Base-by-base conservation (phyloP, 2,329 filamentous ascomycete species). In the Neonectria ditissima region DNA sequence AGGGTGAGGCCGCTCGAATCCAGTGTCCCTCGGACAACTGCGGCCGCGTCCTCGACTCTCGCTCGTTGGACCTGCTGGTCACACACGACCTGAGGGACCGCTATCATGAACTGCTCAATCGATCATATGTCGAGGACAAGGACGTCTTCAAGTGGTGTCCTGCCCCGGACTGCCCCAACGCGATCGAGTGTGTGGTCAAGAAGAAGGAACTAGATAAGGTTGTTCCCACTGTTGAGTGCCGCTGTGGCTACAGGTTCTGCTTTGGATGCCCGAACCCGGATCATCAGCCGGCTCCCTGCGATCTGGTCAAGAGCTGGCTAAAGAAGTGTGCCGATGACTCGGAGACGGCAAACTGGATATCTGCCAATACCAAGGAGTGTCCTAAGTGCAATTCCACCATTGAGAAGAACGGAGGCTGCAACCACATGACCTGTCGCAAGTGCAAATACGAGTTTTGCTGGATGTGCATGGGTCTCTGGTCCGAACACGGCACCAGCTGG, bases 401-500 rank as follows among this genome's bases (percentile, higher is more conserved):
- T 47, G 96, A 99, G 81, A 99, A 99, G 87, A 99, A 99, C 70
- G 94, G 94, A 55, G 94, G 94, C 4, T 97, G 94, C 82, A 97
- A 97, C 81, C 94, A 97, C 79, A 97, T 97, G 94, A 97, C 94
- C 0, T 97, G 94, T 77, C 86, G 94, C 60, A 97, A 97, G 79
- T 97, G 94, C 82, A 93, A 94, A 75, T 91, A 97, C 75, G 94
- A 97, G 75, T 97, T 99, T 75, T 99, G 96, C 81, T 99, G 96
- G 96, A 98, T 99, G 92, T 99, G 96, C 76, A 99, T 99, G 96
- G 96, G 96, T 0, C 84, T 97, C 1, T 99, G 96, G 96, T 97
- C 94, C 1, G 96, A 99, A 80, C 96, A 99, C 77, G 96, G 96
- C 67, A 99, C 95, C 4, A 97, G 93, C 80, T 99, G 96, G 96